Conservation (phyloP, 208 protist genomes). For the Wallacemonas sp. region DNA sequence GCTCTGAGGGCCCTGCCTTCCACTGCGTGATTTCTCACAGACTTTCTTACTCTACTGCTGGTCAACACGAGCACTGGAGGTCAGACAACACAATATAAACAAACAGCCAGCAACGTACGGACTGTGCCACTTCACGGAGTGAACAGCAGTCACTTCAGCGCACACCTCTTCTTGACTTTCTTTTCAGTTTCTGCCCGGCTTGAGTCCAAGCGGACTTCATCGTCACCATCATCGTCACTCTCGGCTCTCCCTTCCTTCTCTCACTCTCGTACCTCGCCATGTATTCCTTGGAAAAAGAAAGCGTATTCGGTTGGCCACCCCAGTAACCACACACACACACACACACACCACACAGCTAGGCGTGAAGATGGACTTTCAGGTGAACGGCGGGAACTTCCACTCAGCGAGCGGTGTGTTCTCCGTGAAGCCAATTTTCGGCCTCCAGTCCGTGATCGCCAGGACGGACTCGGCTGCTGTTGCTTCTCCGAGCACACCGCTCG, state of each 20-base stretch:
- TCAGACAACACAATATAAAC: too few relatives aligned
- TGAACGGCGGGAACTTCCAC: slow-evolving; percentile 39
- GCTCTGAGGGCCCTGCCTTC: slow-evolving; percentile 27
- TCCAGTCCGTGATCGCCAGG: slow-evolving; percentile 35
- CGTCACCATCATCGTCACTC: too few relatives aligned
- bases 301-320: too few relatives aligned
- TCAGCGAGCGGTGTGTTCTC: slow-evolving; percentile 31
- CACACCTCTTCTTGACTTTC: too few relatives aligned
- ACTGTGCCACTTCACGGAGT: too few relatives aligned
- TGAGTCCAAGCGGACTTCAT: too few relatives aligned
- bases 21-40: slow-evolving; percentile 4
- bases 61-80: neutral
- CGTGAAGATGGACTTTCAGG: slow-evolving; percentile 31
- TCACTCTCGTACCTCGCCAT: too few relatives aligned
- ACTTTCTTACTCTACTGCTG: neutral
- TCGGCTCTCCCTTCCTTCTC: too few relatives aligned
- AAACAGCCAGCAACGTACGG: neutral
- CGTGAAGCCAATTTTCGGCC: slow-evolving; percentile 46
- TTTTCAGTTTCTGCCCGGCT: too few relatives aligned
- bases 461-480: neutral
- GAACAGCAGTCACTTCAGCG: too few relatives aligned
- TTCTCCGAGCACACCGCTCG: neutral
- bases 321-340: slow-evolving; percentile 2
- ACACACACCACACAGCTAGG: neutral
- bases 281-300: too few relatives aligned